Conservation (phyloP, 2,329 filamentous ascomycete genomes). For the Hypoxylon rubiginosum region DNA sequence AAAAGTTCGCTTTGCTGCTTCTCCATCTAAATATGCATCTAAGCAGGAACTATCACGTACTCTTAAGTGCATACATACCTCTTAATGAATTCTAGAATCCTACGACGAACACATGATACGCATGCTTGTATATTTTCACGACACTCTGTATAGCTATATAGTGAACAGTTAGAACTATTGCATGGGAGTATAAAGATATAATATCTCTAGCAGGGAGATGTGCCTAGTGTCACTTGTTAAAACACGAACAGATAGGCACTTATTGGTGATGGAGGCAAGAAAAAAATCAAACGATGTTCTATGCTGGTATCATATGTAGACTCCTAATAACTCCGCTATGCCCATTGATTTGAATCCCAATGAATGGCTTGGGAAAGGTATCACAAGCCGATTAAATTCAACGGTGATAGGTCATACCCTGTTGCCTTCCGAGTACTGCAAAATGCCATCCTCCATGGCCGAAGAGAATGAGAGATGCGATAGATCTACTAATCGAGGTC, state of each 20-base stretch:
- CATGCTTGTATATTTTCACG: too few species aligned
- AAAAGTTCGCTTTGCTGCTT: neutral
- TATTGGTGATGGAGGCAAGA: neutral
- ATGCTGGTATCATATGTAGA: constrained; percentile 1
- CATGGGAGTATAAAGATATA: too few species aligned
- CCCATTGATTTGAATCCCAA: neutral
- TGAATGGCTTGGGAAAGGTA: neutral
- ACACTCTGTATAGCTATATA: neutral
- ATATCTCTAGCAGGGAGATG: too few species aligned
- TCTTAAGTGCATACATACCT: too few species aligned
- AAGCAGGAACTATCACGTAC: too few species aligned
- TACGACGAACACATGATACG: too few species aligned
- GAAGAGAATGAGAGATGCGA: neutral
- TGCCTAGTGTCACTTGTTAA: neutral
- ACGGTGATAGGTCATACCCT: too few species aligned
- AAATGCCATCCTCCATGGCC: neutral
- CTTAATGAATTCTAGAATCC: too few species aligned
- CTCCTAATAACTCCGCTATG: constrained; percentile 10
- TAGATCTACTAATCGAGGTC: constrained; percentile 35
- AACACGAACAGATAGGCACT: neutral
- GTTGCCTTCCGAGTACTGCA: neutral
- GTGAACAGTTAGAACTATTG: too few species aligned
- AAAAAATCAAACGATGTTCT: neutral
- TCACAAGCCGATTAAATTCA: too few species aligned
- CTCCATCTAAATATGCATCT: too few species aligned